phyloP scores from a whole-genome alignment of 2,329 filamentous ascomycete species.

The Penicillium sp. region DNA sequence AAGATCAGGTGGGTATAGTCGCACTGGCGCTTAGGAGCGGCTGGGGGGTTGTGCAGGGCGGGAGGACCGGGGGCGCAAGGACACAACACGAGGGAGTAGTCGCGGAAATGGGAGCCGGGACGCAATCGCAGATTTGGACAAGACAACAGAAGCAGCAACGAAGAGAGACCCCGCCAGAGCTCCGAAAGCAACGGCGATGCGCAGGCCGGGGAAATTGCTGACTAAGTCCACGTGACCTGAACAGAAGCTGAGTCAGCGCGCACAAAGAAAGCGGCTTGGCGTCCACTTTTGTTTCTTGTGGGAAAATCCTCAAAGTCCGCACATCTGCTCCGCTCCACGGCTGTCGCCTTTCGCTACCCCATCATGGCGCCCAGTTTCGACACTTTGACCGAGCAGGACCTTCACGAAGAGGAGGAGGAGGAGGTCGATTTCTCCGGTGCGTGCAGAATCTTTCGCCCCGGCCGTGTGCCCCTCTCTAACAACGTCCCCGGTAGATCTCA shows the following conservation, averaged over 20 bases:
- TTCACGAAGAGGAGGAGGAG: constrained; percentile 85
- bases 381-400: constrained; percentile 85
- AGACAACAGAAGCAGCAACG: background rate
- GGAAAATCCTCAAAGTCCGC: constrained; percentile 33
- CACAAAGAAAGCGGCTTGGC: constrained; percentile 34
- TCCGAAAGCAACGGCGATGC: constrained; percentile 10
- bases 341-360: constrained; percentile 21
- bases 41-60: constrained; percentile 31
- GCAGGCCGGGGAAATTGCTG: constrained; percentile 4
- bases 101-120: background rate
- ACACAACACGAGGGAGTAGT: background rate
- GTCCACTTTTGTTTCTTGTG: constrained; percentile 35
- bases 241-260: constrained; percentile 29
- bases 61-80: constrained; percentile 13
- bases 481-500: constrained; percentile 60
- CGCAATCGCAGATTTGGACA: background rate
- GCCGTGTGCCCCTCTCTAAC: constrained; percentile 30
- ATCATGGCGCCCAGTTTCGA: constrained; percentile 94
- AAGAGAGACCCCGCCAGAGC: constrained; percentile 5
- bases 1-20: constrained; percentile 27
- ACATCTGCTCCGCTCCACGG: constrained; percentile 24
- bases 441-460: constrained; percentile 24
- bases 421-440: constrained; percentile 83
- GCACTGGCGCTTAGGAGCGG: constrained; percentile 41
- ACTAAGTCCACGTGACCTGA: constrained; percentile 10